phyloP scores from a whole-genome alignment of 129 eudicot genomes.

The Saposhnikovia divaricata region DNA sequence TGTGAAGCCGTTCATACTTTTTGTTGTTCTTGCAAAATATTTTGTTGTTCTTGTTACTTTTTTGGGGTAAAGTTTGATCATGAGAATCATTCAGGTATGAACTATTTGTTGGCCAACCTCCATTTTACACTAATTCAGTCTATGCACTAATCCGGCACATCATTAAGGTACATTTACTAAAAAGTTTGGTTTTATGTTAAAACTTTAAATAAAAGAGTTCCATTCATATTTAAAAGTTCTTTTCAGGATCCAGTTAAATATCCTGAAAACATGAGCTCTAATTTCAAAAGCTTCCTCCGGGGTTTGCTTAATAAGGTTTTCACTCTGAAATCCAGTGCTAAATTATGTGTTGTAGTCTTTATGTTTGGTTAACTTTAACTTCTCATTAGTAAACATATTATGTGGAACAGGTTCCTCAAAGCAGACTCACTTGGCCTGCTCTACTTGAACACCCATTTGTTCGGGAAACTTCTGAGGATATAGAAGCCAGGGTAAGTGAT shows the following conservation, averaged over 20 bases:
- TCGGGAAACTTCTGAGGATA: slow-evolving; percentile 50
- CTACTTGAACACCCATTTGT: slow-evolving; percentile 97
- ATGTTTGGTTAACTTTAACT: slow-evolving; percentile 1
- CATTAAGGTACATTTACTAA: slow-evolving; percentile 50
- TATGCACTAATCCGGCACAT: slow-evolving; percentile 91
- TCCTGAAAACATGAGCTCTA: slow-evolving; percentile 87
- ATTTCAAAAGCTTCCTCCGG: slow-evolving; percentile 72
- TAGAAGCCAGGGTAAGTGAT: slow-evolving; percentile 47
- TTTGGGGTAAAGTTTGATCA: neutral
- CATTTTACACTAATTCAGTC: slow-evolving; percentile 95
- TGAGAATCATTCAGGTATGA: slow-evolving; percentile 60
- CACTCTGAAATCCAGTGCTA: neutral
- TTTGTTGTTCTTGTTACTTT: slow-evolving; percentile 1
- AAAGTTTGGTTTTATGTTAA: neutral
- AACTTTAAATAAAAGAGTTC: neutral
- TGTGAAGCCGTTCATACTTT: neutral
- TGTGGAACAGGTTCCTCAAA: slow-evolving; percentile 71
- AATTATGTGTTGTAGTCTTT: slow-evolving; percentile 8
- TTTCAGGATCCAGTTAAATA: slow-evolving; percentile 92
- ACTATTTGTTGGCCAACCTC: slow-evolving; percentile 98
- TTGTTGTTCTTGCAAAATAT: neutral
- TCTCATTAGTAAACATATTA: slow-evolving; percentile 7
- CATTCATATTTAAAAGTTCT: neutral
- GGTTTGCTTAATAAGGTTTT: slow-evolving; percentile 93
- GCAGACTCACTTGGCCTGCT: slow-evolving; percentile 92